A percentile compares a stretch with the other conserved stretches of the same genome.
Conservation (phyloP, 2,329 filamentous ascomycete genomes). For the Diaporthe capsici region DNA sequence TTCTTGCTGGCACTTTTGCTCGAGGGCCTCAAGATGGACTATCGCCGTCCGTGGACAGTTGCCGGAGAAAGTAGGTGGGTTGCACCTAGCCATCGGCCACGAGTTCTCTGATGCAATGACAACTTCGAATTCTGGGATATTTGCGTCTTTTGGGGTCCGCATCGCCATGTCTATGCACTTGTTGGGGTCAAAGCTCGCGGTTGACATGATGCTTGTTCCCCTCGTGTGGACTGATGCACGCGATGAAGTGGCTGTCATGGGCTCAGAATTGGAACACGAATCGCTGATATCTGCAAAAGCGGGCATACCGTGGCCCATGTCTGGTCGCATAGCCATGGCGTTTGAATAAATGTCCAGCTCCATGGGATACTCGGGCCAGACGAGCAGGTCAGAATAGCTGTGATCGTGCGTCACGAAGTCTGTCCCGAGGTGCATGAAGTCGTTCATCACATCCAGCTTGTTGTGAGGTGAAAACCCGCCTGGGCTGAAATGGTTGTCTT, state of each 20-base stretch:
- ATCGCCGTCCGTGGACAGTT: conserved; percentile 65
- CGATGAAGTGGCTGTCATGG: conserved; percentile 57
- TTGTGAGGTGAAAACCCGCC: conserved; percentile 54
- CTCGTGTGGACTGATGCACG: conserved; percentile 61
- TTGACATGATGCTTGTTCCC: conserved; percentile 63
- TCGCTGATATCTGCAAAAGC: conserved; percentile 58
- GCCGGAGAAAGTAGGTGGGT: conserved; percentile 59
- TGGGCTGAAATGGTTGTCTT: conserved; percentile 52
- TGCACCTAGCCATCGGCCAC: conserved; percentile 68
- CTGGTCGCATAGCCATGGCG: conserved; percentile 51
- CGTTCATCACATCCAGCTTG: conserved; percentile 56
- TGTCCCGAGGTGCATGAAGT: conserved; percentile 56
- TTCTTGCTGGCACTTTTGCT: conserved; percentile 63
- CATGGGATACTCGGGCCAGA: conserved; percentile 60
- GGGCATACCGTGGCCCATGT: conserved; percentile 51
- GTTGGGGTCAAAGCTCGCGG: conserved; percentile 53
- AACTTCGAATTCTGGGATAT: conserved; percentile 61
- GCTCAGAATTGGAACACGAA: conserved; percentile 58
- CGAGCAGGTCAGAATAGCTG: conserved; percentile 59
- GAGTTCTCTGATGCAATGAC: conserved; percentile 63
- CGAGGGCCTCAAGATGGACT: conserved; percentile 65
- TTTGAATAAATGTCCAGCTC: conserved; percentile 59
- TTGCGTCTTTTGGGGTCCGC: conserved; percentile 47
- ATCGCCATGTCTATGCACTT: conserved; percentile 52
- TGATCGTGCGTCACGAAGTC: conserved; percentile 54